Conservation (phyloP, 208 protist genomes). For the Wallacemonas sp. region DNA sequence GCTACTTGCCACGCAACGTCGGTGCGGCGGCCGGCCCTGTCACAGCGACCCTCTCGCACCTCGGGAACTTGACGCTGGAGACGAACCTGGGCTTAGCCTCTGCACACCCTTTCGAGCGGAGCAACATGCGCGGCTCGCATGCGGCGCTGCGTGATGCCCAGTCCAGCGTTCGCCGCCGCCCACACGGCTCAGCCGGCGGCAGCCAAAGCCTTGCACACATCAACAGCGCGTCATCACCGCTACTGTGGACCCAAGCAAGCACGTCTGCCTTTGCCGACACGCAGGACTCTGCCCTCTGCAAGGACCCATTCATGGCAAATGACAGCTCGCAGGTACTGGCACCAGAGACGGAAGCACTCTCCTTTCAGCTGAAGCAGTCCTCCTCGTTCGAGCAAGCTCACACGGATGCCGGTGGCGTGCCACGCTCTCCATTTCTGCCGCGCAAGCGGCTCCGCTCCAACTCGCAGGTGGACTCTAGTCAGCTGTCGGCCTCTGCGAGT, state of each 20-base stretch:
- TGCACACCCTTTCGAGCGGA: constrained; percentile 1
- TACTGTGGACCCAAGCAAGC: constrained; percentile 7
- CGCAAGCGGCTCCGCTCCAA: constrained; percentile 18
- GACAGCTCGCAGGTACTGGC: constrained; percentile 13
- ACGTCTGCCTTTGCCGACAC: constrained; percentile 2
- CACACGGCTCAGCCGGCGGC: not conserved
- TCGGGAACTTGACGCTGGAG: constrained; percentile 2
- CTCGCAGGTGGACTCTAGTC: not conserved
- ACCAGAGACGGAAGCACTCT: constrained; percentile 8
- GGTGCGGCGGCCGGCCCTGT: constrained; percentile 39
- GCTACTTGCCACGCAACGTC: constrained; percentile 25
- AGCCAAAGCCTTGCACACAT: not conserved
- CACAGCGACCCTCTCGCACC: constrained; percentile 17
- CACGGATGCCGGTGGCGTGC: constrained; percentile 1
- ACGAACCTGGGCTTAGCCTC: constrained; percentile 10
- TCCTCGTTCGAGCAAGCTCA: not conserved
- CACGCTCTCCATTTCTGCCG: constrained; percentile 33
- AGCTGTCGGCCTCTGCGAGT: not conserved
- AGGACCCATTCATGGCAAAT: constrained; percentile 6
- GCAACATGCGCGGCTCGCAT: constrained; percentile 9
- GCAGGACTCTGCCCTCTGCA: constrained; percentile 8
- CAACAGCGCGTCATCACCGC: constrained; percentile 9
- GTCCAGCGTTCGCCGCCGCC: not conserved
- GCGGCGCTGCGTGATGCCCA: not conserved
- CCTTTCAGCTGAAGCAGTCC: not conserved